Conservation (phyloP, 371 early-diverging fungal genomes). For the Batkoa obscura region DNA sequence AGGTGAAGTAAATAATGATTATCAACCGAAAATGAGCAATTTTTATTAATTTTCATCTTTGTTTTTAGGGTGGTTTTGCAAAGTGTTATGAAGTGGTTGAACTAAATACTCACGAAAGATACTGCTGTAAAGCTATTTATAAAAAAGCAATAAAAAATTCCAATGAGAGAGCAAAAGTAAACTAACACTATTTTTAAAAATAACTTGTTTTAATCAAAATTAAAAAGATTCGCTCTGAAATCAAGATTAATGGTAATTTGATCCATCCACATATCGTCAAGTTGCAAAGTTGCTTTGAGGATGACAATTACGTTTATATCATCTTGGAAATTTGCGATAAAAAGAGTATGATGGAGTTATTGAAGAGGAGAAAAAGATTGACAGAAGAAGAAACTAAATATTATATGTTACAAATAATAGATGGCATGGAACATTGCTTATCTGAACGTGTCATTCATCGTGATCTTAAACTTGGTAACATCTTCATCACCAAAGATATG, state of each 20-base stretch:
- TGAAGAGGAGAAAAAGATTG: conserved; percentile 26
- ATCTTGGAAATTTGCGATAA: conserved; percentile 90
- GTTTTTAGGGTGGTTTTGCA: conserved; percentile 3
- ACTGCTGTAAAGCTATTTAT: background rate
- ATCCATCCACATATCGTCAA: conserved; percentile 72
- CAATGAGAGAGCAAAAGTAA: background rate
- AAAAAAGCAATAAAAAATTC: background rate
- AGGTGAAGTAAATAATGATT: background rate
- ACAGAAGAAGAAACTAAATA: conserved; percentile 31
- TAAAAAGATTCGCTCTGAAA: conserved; percentile 27
- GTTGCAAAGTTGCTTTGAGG: conserved; percentile 75
- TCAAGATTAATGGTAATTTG: conserved; percentile 64
- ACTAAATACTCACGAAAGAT: background rate
- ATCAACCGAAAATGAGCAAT: too few species aligned
- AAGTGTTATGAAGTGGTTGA: background rate
- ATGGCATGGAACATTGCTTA: conserved; percentile 71
- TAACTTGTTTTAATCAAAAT: background rate
- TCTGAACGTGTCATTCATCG: conserved; percentile 85
- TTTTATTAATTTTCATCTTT: too few species aligned
- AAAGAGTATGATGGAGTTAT: conserved; percentile 64
- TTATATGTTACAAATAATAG: conserved; percentile 61
- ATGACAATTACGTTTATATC: conserved; percentile 74
- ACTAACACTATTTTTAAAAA: background rate
- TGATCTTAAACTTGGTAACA: conserved; percentile 95
- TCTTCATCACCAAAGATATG: conserved; percentile 75